These are phyloP conservation scores for Chrysoporthe puriensis DNA, from an alignment of 2,329 filamentous ascomycete genomes.

Conservation along the genomic window DNA sequence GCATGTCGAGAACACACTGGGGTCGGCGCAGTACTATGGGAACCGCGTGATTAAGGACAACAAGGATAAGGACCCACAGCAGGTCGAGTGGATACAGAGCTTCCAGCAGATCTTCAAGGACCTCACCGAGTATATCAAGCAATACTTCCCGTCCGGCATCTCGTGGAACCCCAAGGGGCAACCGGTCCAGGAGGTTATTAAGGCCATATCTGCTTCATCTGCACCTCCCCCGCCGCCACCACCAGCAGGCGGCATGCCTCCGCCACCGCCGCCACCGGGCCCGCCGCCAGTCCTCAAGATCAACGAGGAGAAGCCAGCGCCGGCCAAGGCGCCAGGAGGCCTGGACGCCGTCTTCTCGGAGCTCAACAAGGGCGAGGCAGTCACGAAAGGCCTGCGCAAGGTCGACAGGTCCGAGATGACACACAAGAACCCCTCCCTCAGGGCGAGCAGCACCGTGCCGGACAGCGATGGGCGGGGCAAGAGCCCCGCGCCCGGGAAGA, in stretches of 20 bases:
- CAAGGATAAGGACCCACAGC: conserved; percentile 77
- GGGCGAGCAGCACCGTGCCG: conserved; percentile 72
- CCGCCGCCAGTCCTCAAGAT: conserved; percentile 69
- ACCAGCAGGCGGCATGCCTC: conserved; percentile 42
- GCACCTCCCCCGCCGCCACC: conserved; percentile 66
- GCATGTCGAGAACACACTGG: conserved; percentile 81
- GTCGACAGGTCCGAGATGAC: conserved; percentile 97
- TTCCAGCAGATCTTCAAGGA: conserved; percentile 91
- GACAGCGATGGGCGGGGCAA: conserved; percentile 67
- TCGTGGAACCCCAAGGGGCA: conserved; percentile 83
- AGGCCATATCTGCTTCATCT: conserved; percentile 61
- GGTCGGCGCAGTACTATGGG: conserved; percentile 88
- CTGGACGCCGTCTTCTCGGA: conserved; percentile 90
- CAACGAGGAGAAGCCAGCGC: conserved; percentile 46
- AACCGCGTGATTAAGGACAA: conserved; percentile 91
- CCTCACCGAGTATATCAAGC: conserved; percentile 81
- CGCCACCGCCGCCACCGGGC: conserved; percentile 72
- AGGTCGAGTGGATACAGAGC: conserved; percentile 88
- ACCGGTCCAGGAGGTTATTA: conserved; percentile 68
- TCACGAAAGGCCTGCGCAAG: conserved; percentile 88
- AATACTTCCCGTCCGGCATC: conserved; percentile 78
- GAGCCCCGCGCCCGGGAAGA: conserved; percentile 86
- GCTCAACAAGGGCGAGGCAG: conserved; percentile 84
- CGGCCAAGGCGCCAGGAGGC: conserved; percentile 56
- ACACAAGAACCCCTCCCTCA: conserved; percentile 92